Percentiles rank a stretch among this genome's conserved stretches.
Conservation (phyloP, 2,329 filamentous ascomycete genomes). For the Stemphylium lycopersici region DNA sequence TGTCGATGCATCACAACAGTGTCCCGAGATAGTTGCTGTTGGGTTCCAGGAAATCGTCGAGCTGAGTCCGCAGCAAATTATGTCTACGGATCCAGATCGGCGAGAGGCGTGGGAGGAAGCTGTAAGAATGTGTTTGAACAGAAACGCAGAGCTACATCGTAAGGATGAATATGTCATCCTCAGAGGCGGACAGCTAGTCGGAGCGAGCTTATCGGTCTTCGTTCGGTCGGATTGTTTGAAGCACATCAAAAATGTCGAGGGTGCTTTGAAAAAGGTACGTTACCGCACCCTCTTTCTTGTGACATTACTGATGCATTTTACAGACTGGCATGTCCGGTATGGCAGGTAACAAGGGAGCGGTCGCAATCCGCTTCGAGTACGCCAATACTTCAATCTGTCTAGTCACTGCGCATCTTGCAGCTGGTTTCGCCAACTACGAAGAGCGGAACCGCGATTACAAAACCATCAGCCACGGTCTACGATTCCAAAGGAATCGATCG, state of each 20-base stretch:
- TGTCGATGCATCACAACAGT: slow-evolving; percentile 60
- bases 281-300: neutral
- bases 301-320: slow-evolving; percentile 35
- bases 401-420: slow-evolving; percentile 93
- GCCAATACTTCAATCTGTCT: slow-evolving; percentile 93
- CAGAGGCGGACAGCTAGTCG: slow-evolving; percentile 91
- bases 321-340: slow-evolving; percentile 90
- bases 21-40: slow-evolving; percentile 85
- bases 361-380: slow-evolving; percentile 94
- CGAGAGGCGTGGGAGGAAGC: slow-evolving; percentile 86
- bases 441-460: slow-evolving; percentile 93
- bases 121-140: slow-evolving; percentile 78
- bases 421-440: slow-evolving; percentile 95
- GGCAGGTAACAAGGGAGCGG: slow-evolving; percentile 96
- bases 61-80: slow-evolving; percentile 95
- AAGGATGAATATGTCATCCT: slow-evolving; percentile 86
- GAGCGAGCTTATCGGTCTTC: slow-evolving; percentile 90
- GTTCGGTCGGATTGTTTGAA: slow-evolving; percentile 78
- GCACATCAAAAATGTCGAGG: slow-evolving; percentile 95
- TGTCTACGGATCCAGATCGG: slow-evolving; percentile 92
- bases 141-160: slow-evolving; percentile 66
- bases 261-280: slow-evolving; percentile 82
- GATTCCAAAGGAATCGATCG: slow-evolving; percentile 86
- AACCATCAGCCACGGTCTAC: slow-evolving; percentile 83
- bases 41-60: slow-evolving; percentile 99